Evolutionary conservation across 306 rosid species (phyloP), one percentile per base, ranked within the genome.

Genomic region (Geum urbanum): DNA sequence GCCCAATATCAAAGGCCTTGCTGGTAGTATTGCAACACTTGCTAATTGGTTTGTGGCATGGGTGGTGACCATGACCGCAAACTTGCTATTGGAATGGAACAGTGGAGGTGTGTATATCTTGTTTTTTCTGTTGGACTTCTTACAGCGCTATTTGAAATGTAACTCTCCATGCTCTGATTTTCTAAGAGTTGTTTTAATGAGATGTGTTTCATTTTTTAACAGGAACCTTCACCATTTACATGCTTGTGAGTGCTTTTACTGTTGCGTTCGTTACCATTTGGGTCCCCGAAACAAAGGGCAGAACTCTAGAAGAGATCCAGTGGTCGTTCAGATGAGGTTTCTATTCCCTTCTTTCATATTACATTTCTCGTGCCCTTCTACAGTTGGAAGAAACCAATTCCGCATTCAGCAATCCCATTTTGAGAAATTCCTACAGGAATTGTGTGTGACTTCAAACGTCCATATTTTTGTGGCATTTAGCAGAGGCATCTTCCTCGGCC

Each of bases 221-320:
- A 94, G 99, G 92, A 80, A 89, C 97, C 73, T 94, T 94, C 95
- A 74, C 97, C 56, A 77, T 94, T 15, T 94, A 90, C 68, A 44
- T 77, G 84, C 2, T 81, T 19, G 83, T 94, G 43, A 78, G 90
- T 54, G 90, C 90, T 71, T 83, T 90, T 19, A 77, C 90, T 0
- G 70, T 84, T 65, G 84, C 66, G 63, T 91, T 94, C 78, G 96
- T 94, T 52, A 9, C 75, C 59, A 72, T 87, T 74, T 91, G 87
- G 87, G 99, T 94, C 37, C 99, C 97, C 24, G 99, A 94, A 82
- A 94, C 99, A 12, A 94, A 94, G 73, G 99, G 97, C 10, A 89
- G 84, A 86, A 74, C 92, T 47, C 88, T 94, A 39, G 99, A 94
- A 89, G 97, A 94, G 84, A 94, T 94, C 52, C 97, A 94, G 63